Conservation (phyloP, 2,329 filamentous ascomycete genomes). For the Ramularia endophylla region DNA sequence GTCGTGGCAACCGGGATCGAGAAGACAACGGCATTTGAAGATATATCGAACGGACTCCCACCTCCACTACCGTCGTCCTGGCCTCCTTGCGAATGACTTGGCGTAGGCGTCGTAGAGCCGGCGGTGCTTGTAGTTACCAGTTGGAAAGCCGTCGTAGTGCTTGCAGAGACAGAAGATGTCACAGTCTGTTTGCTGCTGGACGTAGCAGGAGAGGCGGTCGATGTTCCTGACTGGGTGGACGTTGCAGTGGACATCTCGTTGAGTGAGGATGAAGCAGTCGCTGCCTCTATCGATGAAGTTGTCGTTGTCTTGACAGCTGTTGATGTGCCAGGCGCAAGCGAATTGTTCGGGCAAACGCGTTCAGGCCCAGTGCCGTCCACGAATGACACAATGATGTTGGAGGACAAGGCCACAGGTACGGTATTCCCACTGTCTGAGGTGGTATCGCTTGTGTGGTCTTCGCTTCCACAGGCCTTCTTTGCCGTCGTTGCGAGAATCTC, state of each 20-base stretch:
- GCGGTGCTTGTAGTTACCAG: constrained; percentile 18
- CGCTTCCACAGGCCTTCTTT: constrained; percentile 28
- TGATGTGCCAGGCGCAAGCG: not conserved
- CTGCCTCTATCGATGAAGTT: not conserved
- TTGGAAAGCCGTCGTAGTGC: constrained; percentile 9
- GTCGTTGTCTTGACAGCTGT: not conserved
- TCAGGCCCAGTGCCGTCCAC: constrained; percentile 34
- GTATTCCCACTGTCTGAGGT: constrained; percentile 33
- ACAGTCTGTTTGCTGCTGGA: constrained; percentile 11
- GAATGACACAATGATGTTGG: no score
- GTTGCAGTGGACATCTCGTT: constrained; percentile 2
- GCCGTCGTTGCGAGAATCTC: constrained; percentile 31
- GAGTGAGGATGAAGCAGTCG: no score
- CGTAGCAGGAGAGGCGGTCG: constrained; percentile 9
- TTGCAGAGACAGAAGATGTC: constrained; percentile 10
- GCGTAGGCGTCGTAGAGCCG: constrained; percentile 8
- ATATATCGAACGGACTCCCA: constrained; percentile 40
- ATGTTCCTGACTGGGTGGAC: constrained; percentile 1
- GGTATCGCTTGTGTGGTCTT: constrained; percentile 26
- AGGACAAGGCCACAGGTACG: no score
- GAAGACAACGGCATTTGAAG: constrained; percentile 7
- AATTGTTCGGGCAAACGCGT: constrained; percentile 33
- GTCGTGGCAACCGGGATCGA: constrained; percentile 5
- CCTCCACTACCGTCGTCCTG: constrained; percentile 35
- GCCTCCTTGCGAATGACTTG: constrained; percentile 23